These are phyloP conservation scores for Trichoderma breve DNA, from an alignment of 2,329 filamentous ascomycete genomes.

Conservation along the genomic window DNA sequence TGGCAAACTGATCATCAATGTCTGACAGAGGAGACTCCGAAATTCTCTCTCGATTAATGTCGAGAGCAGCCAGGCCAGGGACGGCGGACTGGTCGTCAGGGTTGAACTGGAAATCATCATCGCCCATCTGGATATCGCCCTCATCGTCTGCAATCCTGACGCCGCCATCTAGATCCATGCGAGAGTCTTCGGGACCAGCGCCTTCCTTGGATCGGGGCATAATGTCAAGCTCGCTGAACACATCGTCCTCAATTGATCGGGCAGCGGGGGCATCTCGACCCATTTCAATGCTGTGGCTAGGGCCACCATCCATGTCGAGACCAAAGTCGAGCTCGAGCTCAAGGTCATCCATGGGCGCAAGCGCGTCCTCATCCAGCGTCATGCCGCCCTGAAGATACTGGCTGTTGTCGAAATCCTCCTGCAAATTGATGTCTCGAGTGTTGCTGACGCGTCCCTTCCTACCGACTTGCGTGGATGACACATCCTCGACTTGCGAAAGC, in stretches of 20 bases:
- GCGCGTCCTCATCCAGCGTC: constrained; percentile 55
- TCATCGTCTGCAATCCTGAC: constrained; percentile 63
- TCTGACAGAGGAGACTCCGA: constrained; percentile 70
- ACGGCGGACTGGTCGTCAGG: constrained; percentile 59
- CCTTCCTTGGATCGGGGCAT: constrained; percentile 56
- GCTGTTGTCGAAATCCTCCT: constrained; percentile 69
- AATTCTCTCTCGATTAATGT: constrained; percentile 57
- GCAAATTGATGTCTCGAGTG: constrained; percentile 65
- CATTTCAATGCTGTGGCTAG: constrained; percentile 69
- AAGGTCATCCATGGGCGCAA: constrained; percentile 62
- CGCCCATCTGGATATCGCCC: constrained; percentile 60
- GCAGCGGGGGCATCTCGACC: constrained; percentile 80
- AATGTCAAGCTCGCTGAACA: constrained; percentile 63
- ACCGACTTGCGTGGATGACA: constrained; percentile 50
- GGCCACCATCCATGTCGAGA: constrained; percentile 64
- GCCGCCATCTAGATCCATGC: constrained; percentile 54
- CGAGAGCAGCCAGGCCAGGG: constrained; percentile 46
- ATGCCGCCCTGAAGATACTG: constrained; percentile 74
- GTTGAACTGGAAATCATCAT: constrained; percentile 64
- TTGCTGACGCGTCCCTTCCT: constrained; percentile 59
- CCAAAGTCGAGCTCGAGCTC: constrained; percentile 74
- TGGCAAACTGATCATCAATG: constrained; percentile 61
- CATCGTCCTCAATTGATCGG: constrained; percentile 65
- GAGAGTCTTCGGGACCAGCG: constrained; percentile 53
- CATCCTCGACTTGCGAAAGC: constrained; percentile 69